phyloP scores from a whole-genome alignment of 306 rosid genomes.

The Aeschynomene evenia region DNA sequence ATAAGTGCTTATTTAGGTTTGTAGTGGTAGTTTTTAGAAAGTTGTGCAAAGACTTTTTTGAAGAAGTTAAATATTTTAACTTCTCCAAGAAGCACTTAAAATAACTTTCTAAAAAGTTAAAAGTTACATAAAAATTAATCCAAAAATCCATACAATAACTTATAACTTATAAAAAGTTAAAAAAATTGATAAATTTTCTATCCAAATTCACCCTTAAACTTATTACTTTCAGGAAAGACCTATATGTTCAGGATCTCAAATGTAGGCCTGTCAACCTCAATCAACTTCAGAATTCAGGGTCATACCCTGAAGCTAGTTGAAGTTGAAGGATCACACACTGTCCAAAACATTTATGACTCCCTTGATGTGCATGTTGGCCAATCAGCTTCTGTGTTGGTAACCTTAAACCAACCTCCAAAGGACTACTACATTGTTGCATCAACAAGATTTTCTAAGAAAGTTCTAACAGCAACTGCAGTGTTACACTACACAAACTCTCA shows the following conservation, averaged over 20 bases:
- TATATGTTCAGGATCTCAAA: slow-evolving; percentile 88
- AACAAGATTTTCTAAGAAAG: slow-evolving; percentile 61
- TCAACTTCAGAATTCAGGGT: slow-evolving; percentile 86
- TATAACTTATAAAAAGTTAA: too few species aligned
- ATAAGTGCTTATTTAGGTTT: too few species aligned
- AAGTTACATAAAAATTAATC: too few species aligned
- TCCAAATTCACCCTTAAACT: too few species aligned
- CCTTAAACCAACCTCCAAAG: slow-evolving; percentile 74
- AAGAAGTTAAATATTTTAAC: too few species aligned
- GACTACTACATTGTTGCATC: slow-evolving; percentile 89
- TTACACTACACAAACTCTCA: slow-evolving; percentile 86
- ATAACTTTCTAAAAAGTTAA: too few species aligned
- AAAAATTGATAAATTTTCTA: too few species aligned
- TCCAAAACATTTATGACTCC: slow-evolving; percentile 77
- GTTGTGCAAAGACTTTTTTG: too few species aligned
- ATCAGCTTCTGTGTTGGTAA: slow-evolving; percentile 68
- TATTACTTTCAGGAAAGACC: slow-evolving; percentile 76
- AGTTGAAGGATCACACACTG: slow-evolving; percentile 88
- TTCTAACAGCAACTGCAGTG: slow-evolving; percentile 62
- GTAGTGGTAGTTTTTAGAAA: too few species aligned
- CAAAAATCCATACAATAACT: too few species aligned
- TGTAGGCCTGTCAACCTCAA: slow-evolving; percentile 80
- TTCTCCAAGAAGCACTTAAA: too few species aligned
- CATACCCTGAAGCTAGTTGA: slow-evolving; percentile 79
- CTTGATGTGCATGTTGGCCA: slow-evolving; percentile 97